phyloP scores from a whole-genome alignment of 2,329 filamentous ascomycete genomes.

The Mariannaea elegans region DNA sequence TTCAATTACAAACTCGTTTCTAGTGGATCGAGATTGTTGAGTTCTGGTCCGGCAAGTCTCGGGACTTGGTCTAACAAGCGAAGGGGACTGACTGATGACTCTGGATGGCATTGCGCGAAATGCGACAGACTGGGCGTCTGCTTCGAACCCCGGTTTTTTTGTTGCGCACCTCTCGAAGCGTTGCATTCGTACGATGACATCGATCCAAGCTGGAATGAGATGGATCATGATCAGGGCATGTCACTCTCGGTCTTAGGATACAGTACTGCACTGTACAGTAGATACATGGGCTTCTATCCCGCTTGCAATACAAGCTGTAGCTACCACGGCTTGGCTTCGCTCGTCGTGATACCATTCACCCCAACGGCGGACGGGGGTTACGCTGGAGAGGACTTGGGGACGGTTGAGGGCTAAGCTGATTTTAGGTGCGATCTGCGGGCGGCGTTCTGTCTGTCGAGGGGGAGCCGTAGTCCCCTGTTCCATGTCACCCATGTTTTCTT shows the following conservation, averaged over 20 bases:
- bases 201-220: not conserved
- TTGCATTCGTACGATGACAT: too few relatives aligned
- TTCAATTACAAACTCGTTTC: too few relatives aligned
- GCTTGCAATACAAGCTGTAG: conserved; percentile 2
- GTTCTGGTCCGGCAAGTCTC: too few relatives aligned
- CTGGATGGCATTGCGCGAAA: too few relatives aligned
- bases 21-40: too few relatives aligned
- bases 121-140: too few relatives aligned
- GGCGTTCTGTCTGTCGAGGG: conserved; percentile 8
- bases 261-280: too few relatives aligned
- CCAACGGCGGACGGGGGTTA: not conserved
- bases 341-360: conserved; percentile 7
- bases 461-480: conserved; percentile 14
- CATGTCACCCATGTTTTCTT: conserved; percentile 10
- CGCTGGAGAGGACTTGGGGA: not conserved
- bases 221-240: conserved; percentile 19
- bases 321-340: not conserved
- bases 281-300: not conserved
- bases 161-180: too few relatives aligned
- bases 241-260: conserved; percentile 7
- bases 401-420: not conserved
- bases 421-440: conserved; percentile 16
- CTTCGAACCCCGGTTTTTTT: too few relatives aligned
- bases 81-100: too few relatives aligned
- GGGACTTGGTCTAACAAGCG: too few relatives aligned